Percentiles rank a stretch among this genome's conserved stretches.
Evolutionary conservation across 163 green algal genomes (phyloP).

Genomic region (Scenedesmus sp.): DNA sequence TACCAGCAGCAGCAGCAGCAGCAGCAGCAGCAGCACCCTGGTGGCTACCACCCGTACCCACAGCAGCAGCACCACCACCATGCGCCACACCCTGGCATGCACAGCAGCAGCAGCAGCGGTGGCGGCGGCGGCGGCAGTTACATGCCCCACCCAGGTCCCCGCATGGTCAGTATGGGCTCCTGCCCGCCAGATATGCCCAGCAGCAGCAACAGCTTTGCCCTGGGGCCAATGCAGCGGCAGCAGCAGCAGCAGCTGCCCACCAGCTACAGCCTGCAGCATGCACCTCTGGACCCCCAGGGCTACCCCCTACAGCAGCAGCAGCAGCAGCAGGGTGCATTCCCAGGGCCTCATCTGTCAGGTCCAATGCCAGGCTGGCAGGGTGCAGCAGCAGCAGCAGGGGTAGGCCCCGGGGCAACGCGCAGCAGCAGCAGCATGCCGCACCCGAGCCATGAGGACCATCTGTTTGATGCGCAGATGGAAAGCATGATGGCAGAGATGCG

Average conservation of each 20-base stretch:
- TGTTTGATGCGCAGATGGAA: not conserved
- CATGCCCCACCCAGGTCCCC: not conserved
- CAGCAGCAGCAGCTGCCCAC: conserved; percentile 22
- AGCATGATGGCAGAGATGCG: conserved; percentile 11
- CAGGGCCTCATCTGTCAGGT: not conserved
- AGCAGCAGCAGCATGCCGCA: not conserved
- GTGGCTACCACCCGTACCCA: not conserved
- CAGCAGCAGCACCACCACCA: conserved; percentile 22
- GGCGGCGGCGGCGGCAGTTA: not conserved
- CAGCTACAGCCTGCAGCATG: conserved; percentile 1
- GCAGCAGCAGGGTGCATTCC: not conserved
- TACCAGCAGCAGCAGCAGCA: not conserved
- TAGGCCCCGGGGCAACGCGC: not conserved
- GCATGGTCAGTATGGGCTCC: conserved; percentile 5
- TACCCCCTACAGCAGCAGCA: not conserved
- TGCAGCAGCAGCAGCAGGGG: not conserved
- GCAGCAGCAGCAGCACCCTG: not conserved
- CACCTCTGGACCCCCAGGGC: not conserved
- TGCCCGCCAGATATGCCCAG: conserved; percentile 33
- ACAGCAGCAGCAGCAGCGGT: not conserved
- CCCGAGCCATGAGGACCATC: not conserved
- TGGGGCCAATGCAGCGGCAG: not conserved
- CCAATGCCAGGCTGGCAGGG: not conserved
- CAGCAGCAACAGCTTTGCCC: not conserved
- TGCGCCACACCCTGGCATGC: not conserved